Evolutionary conservation across 2,329 filamentous ascomycete species (phyloP), one percentile per base, ranked within the genome.

Genomic region (Celoporthe dispersa): DNA sequence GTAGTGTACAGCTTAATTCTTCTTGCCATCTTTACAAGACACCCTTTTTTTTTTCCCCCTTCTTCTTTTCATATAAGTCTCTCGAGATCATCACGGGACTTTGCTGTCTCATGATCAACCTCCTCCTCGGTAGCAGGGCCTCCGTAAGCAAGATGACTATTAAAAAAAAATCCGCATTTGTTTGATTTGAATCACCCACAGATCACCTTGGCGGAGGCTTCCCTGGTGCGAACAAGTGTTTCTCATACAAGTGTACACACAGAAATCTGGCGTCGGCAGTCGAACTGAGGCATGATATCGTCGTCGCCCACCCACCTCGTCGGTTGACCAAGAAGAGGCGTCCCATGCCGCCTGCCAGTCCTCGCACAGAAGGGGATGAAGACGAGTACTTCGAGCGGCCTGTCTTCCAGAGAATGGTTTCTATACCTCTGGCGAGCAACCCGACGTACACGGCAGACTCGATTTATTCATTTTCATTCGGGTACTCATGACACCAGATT

Each of bases 161-260:
- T 9, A 41, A 41, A 37, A 25, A 53, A n/a, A n/a, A n/a, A n/a
- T 53, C n/a, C 5, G 48, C 48, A 25, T 28, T 53, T 11, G 48
- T 12, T 25, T 11, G 48, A 25, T 53, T 1, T 5, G 16, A 0
- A 19, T 33, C 53, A 57, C 5, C 22, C n/a, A 6, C 9, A n/a
- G 9, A 55, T 28, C 12, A 31, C 25, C 41, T 33, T 64, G 41
- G 62, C 25, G 39, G 28, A 7, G 37, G 37, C 37, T 39, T 33
- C 28, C 25, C 55, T 39, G 35, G 33, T 41, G 41, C 25, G 44
- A 63, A 57, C 68, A 66, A 64, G 31, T 66, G 62, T 72, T 69
- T 72, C 70, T 70, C 62, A 72, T 70, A 66, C 68, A 70, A 63
- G 67, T 70, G 70, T 68, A 66, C 44, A 48, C 44, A 68, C 69